Evolutionary conservation across 2,329 filamentous ascomycete species (phyloP).

Genomic region (Xylaria sp.): DNA sequence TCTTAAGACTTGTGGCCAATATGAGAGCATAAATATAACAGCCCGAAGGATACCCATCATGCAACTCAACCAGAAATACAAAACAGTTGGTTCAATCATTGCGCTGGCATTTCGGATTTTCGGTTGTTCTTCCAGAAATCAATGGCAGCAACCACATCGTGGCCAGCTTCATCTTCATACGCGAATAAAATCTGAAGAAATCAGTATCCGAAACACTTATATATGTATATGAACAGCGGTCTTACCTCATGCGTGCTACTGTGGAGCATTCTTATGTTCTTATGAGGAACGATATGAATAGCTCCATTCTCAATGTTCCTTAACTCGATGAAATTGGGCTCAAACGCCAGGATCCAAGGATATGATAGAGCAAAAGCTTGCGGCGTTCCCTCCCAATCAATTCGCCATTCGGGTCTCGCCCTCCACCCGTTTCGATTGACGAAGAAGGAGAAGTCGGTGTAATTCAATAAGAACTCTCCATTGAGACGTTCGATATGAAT

Average conservation of each 20-base stretch:
- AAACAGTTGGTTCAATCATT: conserved; percentile 37
- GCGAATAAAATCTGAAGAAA: conserved; percentile 86
- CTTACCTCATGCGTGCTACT: conserved; percentile 95
- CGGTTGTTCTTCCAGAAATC: conserved; percentile 90
- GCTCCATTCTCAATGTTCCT: conserved; percentile 93
- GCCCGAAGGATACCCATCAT: conserved; percentile 18
- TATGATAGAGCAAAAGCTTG: conserved; percentile 94
- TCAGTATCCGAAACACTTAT: conserved; percentile 35
- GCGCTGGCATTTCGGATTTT: conserved; percentile 55
- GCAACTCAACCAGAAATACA: conserved; percentile 28
- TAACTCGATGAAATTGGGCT: conserved; percentile 97
- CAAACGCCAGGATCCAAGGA: conserved; percentile 96
- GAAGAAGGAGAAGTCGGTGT: conserved; percentile 99
- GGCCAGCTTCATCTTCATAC: conserved; percentile 93
- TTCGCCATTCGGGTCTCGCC: conserved; percentile 93
- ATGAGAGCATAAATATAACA: conserved; percentile 28
- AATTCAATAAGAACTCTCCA: conserved; percentile 96
- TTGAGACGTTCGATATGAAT: conserved; percentile 98
- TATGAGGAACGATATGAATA: conserved; percentile 95
- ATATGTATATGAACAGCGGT: conserved; percentile 27
- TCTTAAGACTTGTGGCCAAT: conserved; percentile 32
- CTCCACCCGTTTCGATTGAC: conserved; percentile 99
- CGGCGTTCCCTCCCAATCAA: conserved; percentile 95
- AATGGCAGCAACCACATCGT: conserved; percentile 92
- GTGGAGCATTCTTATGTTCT: conserved; percentile 97